A percentile compares a stretch with the other conserved stretches of the same genome.
Evolutionary conservation across 768 basidiomycete genomes (phyloP).

Genomic region (Calocera cornea): DNA sequence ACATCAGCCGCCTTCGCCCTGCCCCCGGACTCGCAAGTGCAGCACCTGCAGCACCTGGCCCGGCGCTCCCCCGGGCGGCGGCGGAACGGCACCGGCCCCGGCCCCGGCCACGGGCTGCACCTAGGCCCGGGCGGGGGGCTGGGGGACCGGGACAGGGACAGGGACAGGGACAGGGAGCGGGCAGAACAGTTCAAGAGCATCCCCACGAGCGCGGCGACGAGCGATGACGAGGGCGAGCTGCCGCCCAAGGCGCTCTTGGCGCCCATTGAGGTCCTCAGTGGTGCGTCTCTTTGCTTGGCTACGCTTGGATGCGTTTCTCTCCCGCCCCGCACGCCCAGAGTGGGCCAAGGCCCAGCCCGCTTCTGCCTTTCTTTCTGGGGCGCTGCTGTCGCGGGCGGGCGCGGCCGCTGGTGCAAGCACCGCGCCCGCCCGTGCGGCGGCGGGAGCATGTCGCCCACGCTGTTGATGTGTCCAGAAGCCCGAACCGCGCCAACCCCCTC

Average conservation of each 20-base stretch:
- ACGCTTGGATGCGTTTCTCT: background rate
- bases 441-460: too few relatives aligned
- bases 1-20: too few relatives aligned
- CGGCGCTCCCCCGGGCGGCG: background rate
- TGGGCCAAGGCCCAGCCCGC: too few relatives aligned
- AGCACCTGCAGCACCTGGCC: background rate
- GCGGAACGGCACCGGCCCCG: background rate
- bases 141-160: too few relatives aligned
- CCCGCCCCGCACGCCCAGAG: too few relatives aligned
- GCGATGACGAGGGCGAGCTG: slow-evolving; percentile 15
- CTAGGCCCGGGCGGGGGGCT: too few relatives aligned
- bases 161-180: background rate
- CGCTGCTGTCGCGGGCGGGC: too few relatives aligned
- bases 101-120: too few relatives aligned
- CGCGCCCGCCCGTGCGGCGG: too few relatives aligned
- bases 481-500: background rate
- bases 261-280: slow-evolving; percentile 15
- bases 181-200: slow-evolving; percentile 1
- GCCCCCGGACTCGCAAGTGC: too few relatives aligned
- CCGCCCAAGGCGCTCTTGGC: slow-evolving; percentile 13
- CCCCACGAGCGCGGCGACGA: slow-evolving; percentile 1
- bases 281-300: slow-evolving; percentile 6
- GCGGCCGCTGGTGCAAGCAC: too few relatives aligned
- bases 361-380: background rate
- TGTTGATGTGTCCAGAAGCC: too few relatives aligned